These are phyloP conservation scores for Tympanopsis confertula DNA, from an alignment of 2,329 filamentous ascomycete species.

Conservation along the genomic window DNA sequence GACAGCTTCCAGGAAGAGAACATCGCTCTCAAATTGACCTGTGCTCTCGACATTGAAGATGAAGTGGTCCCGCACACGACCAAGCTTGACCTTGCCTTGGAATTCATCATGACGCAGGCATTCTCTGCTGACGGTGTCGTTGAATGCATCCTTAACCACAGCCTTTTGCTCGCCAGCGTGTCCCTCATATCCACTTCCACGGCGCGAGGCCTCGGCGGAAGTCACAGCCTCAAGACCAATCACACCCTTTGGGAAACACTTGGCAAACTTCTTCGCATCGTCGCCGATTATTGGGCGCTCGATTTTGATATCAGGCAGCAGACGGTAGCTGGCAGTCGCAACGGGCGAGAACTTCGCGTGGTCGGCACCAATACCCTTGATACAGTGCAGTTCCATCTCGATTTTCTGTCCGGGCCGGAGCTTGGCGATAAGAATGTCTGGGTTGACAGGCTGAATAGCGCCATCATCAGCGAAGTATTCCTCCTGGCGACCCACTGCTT, in stretches of 20 bases:
- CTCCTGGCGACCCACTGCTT: slow-evolving; percentile 62
- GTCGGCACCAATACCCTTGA: slow-evolving; percentile 87
- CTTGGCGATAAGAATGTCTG: slow-evolving; percentile 89
- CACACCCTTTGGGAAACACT: slow-evolving; percentile 82
- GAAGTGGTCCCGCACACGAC: slow-evolving; percentile 84
- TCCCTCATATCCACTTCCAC: slow-evolving; percentile 57
- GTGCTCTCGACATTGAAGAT: slow-evolving; percentile 94
- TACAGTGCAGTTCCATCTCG: slow-evolving; percentile 78
- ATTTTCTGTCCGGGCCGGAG: slow-evolving; percentile 83
- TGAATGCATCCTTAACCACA: slow-evolving; percentile 77
- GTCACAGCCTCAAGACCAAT: slow-evolving; percentile 69
- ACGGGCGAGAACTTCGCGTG: slow-evolving; percentile 97
- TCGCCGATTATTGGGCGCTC: slow-evolving; percentile 69
- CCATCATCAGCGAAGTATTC: slow-evolving; percentile 57
- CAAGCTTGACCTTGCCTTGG: slow-evolving; percentile 87
- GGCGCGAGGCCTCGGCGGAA: slow-evolving; percentile 44
- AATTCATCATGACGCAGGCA: slow-evolving; percentile 87
- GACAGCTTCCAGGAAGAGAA: slow-evolving; percentile 82
- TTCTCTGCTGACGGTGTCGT: slow-evolving; percentile 89
- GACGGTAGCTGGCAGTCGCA: slow-evolving; percentile 82
- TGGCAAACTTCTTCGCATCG: slow-evolving; percentile 79
- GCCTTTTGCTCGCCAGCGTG: slow-evolving; percentile 75
- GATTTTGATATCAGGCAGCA: slow-evolving; percentile 82
- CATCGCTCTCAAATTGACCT: slow-evolving; percentile 88
- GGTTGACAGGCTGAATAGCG: slow-evolving; percentile 68